Conservation (phyloP, 768 basidiomycete genomes). For the Rhodotorula toruloides region DNA sequence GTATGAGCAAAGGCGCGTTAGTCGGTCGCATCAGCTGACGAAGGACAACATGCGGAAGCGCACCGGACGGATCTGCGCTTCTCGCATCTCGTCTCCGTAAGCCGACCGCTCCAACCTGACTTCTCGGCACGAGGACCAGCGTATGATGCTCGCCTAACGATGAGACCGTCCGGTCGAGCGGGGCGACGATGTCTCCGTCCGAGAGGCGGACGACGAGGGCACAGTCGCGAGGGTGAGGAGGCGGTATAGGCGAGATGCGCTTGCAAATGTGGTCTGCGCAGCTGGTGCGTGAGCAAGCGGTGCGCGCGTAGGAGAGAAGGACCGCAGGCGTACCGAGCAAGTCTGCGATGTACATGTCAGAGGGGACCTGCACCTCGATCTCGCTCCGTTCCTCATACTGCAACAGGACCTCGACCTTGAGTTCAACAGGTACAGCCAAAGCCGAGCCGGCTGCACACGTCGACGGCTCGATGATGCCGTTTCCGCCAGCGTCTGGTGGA, state of each 20-base stretch:
- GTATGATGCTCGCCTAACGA: conserved; percentile 11
- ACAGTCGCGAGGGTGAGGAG: conserved; percentile 67
- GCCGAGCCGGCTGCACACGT: background rate
- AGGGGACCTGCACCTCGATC: conserved; percentile 47
- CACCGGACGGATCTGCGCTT: background rate
- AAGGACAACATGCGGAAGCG: background rate
- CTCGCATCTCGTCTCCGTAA: background rate
- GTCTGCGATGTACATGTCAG: conserved; percentile 59
- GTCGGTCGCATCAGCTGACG: conserved; percentile 49
- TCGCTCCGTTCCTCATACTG: background rate
- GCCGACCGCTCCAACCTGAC: conserved; percentile 11
- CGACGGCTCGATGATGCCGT: background rate
- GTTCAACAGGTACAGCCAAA: conserved; percentile 3
- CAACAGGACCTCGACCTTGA: conserved; percentile 10
- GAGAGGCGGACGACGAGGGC: conserved; percentile 62
- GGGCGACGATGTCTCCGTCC: conserved; percentile 69
- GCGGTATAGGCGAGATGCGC: conserved; percentile 43
- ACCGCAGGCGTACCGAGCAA: conserved; percentile 22
- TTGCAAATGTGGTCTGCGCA: conserved; percentile 35
- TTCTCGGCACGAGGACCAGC: conserved; percentile 5
- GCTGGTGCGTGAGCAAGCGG: no score
- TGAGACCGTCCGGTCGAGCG: conserved; percentile 92
- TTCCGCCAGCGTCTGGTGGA: background rate
- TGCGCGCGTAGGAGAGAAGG: no score
- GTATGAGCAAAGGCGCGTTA: background rate